Evolutionary conservation across 1,284 basidiomycete genomes (phyloP).

Genomic region (Austroboletus niveus): DNA sequence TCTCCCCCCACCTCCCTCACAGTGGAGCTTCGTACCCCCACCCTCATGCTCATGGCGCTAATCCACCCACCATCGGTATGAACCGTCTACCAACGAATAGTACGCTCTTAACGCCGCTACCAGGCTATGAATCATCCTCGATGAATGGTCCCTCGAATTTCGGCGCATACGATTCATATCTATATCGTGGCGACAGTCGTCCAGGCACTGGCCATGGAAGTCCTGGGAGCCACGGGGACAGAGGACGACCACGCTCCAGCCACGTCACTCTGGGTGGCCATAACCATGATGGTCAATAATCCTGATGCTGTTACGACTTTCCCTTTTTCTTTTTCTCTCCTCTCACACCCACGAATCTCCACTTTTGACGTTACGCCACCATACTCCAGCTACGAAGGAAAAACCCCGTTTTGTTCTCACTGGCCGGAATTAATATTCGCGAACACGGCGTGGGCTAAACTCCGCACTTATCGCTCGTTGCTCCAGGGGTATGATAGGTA

Average conservation of each 20-base stretch:
- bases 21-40: constrained; percentile 14
- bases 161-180: constrained; percentile 20
- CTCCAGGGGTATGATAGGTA: constrained; percentile 19
- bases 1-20: constrained; percentile 18
- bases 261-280: constrained; percentile 15
- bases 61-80: constrained; percentile 14
- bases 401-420: constrained; percentile 5
- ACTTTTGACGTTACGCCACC: constrained; percentile 5
- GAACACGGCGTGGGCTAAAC: constrained; percentile 1
- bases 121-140: constrained; percentile 39
- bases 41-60: constrained; percentile 11
- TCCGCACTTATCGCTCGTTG: constrained; percentile 4
- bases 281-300: constrained; percentile 5
- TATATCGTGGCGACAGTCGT: constrained; percentile 19
- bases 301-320: background rate
- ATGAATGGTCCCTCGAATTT: constrained; percentile 10
- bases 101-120: constrained; percentile 50
- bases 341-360: constrained; percentile 1
- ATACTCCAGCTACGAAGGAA: constrained; percentile 5
- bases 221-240: constrained; percentile 22
- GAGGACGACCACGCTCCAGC: constrained; percentile 21
- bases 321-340: background rate
- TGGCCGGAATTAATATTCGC: constrained; percentile 6
- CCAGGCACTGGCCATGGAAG: constrained; percentile 21
- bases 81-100: constrained; percentile 43